phyloP scores from a whole-genome alignment of 257 asterid species.

The Solanum medicagineum region DNA sequence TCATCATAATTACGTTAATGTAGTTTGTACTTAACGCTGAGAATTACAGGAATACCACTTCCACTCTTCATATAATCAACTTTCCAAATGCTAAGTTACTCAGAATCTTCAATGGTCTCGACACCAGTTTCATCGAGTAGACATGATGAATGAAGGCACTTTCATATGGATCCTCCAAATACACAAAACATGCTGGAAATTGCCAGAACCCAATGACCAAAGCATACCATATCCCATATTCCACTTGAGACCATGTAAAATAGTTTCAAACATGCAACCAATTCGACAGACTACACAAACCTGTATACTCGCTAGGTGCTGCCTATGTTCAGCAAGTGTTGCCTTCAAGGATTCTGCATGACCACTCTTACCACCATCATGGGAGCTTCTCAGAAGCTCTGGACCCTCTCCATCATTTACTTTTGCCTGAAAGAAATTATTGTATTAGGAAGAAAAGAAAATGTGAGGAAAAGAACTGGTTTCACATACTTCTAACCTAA shows the following conservation, averaged over 20 bases:
- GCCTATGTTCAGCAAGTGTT: conserved; percentile 85
- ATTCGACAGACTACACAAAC: conserved; percentile 14
- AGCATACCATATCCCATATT: not conserved
- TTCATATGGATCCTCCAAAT: not conserved
- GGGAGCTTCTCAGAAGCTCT: conserved; percentile 67
- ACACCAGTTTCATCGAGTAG: not conserved
- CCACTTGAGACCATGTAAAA: not conserved
- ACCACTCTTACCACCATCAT: conserved; percentile 59
- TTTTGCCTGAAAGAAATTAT: conserved; percentile 50
- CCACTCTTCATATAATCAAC: not conserved
- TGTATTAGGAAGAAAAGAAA: not conserved
- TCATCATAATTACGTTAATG: not conserved
- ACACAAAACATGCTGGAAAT: not conserved
- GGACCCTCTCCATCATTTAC: conserved; percentile 96
- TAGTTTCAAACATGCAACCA: not conserved
- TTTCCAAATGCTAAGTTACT: not conserved
- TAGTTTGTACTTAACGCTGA: not conserved
- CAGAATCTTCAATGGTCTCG: not conserved
- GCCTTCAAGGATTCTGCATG: conserved; percentile 86
- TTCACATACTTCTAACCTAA: not conserved
- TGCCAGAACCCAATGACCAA: not conserved
- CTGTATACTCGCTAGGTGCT: conserved; percentile 97
- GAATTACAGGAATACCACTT: not conserved
- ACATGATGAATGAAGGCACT: not conserved
- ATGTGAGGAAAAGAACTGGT: not conserved